Evolutionary conservation across 78 protist species (phyloP).

Genomic region (Dictyostelium firmibasis): DNA sequence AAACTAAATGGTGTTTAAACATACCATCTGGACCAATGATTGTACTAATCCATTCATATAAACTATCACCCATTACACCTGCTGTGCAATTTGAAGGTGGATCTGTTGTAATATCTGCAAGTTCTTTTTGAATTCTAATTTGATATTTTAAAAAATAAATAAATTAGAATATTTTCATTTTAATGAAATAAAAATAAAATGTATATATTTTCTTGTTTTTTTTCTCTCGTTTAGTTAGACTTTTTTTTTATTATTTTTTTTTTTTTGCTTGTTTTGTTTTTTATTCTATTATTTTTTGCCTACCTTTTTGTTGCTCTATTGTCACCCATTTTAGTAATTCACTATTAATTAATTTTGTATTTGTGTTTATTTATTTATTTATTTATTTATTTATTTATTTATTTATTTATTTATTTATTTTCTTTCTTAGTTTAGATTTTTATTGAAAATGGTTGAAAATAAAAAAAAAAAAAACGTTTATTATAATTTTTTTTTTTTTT

Average conservation of each 20-base stretch:
- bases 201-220: no score
- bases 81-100: slow-evolving; percentile 89
- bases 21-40: slow-evolving; percentile 79
- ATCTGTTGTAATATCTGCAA: slow-evolving; percentile 79
- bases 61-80: slow-evolving; percentile 86
- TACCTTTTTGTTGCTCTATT: slow-evolving; percentile 22
- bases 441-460: neutral
- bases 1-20: neutral
- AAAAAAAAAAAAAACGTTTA: neutral
- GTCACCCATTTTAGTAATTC: neutral
- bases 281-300: neutral
- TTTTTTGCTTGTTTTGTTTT: neutral
- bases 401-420: neutral
- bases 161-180: neutral
- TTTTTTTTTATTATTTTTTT: neutral
- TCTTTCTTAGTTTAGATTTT: neutral
- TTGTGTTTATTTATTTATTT: neutral
- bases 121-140: slow-evolving; percentile 86
- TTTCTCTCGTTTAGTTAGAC: no score
- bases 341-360: neutral
- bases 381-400: neutral
- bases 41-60: slow-evolving; percentile 89
- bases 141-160: neutral
- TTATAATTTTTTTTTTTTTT: neutral
- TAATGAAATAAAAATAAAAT: neutral